phyloP scores from a whole-genome alignment of 139 green algal genomes.

The Closterium sp. region DNA sequence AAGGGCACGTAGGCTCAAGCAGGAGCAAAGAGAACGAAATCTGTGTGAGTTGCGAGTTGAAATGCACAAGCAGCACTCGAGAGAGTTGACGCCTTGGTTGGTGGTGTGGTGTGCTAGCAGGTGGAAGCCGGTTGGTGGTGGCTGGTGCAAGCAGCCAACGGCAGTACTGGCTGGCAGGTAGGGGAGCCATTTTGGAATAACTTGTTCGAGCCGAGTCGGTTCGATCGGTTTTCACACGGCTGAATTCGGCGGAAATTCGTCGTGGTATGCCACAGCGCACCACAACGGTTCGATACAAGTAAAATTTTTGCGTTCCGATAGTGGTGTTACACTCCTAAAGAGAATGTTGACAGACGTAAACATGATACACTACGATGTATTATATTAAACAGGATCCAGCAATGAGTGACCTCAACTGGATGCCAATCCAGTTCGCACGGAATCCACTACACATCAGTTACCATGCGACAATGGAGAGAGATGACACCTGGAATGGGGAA shows the following conservation, averaged over 20 bases:
- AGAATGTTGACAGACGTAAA: too few species aligned
- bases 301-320: not conserved
- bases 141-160: not conserved
- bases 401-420: too few species aligned
- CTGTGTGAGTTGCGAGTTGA: not conserved
- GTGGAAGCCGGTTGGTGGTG: not conserved
- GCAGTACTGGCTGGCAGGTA: too few species aligned
- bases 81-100: too few species aligned
- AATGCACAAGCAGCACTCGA: too few species aligned
- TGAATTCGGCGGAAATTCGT: too few species aligned
- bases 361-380: too few species aligned
- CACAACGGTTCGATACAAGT: not conserved
- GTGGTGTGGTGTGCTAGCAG: not conserved
- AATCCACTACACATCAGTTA: not conserved
- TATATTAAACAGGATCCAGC: too few species aligned
- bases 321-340: not conserved
- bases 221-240: too few species aligned
- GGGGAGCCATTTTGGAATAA: too few species aligned
- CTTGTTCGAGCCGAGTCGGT: too few species aligned
- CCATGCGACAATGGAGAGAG: not conserved
- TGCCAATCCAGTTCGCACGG: not conserved
- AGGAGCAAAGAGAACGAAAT: not conserved
- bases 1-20: not conserved
- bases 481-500: not conserved
- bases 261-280: not conserved